A percentile compares a stretch with the other conserved stretches of the same genome.
Conservation (phyloP, 2,329 filamentous ascomycete species). For the Penicillium crustosum region DNA sequence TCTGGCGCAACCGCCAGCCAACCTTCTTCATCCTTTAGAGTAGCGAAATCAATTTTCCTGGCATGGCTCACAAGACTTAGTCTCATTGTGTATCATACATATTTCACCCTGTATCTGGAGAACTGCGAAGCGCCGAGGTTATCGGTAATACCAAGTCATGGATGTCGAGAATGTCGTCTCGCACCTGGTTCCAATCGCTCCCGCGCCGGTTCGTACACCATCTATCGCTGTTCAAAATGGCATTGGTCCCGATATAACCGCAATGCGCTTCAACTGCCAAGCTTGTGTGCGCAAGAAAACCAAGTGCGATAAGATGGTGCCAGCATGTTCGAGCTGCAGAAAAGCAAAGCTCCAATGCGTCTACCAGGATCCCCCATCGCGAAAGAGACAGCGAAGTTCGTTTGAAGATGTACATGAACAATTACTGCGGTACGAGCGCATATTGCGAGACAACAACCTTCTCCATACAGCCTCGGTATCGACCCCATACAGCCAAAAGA, state of each 20-base stretch:
- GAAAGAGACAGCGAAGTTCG: constrained; percentile 41
- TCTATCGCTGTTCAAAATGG: too few relatives aligned
- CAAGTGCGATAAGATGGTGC: constrained; percentile 40
- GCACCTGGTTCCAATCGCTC: too few relatives aligned
- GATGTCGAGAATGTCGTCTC: too few relatives aligned
- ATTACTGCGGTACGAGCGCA: constrained; percentile 43
- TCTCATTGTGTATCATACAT: too few relatives aligned
- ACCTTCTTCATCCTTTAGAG: too few relatives aligned
- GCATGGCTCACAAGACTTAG: too few relatives aligned
- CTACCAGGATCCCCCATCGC: constrained; percentile 43
- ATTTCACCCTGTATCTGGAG: too few relatives aligned
- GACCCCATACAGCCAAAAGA: not conserved
- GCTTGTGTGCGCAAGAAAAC: constrained; percentile 40
- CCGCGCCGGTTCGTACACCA: too few relatives aligned
- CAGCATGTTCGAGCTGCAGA: constrained; percentile 37
- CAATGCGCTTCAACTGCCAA: constrained; percentile 19
- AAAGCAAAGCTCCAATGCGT: constrained; percentile 40
- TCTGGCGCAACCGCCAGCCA: too few relatives aligned
- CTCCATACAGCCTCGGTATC: constrained; percentile 6
- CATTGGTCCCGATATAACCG: not conserved
- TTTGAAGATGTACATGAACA: constrained; percentile 34
- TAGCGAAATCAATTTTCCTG: too few relatives aligned
- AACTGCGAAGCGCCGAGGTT: too few relatives aligned
- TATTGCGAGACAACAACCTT: constrained; percentile 35
- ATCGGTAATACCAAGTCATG: too few relatives aligned